Percentiles rank a stretch among this genome's conserved stretches.
Conservation (phyloP, 1,284 basidiomycete species). For the Austroboletus niveus region DNA sequence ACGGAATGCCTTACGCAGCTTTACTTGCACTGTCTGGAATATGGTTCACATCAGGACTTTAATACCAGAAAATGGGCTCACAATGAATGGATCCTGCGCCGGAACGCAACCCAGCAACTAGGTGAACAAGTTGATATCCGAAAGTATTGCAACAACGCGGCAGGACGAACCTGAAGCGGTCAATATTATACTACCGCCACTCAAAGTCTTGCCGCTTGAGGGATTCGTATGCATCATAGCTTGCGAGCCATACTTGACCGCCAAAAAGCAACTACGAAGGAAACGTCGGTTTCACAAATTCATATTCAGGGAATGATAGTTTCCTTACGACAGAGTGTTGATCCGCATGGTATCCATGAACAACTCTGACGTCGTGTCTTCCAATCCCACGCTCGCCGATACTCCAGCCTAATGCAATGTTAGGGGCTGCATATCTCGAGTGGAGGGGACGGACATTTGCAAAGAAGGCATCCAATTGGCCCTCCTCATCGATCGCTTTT, state of each 20-base stretch:
- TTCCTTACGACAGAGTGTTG: conserved; percentile 76
- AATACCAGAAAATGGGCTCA: conserved; percentile 37
- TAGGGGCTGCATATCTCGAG: conserved; percentile 1
- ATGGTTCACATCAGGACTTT: conserved; percentile 10
- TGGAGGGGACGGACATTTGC: conserved; percentile 67
- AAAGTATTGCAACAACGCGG: conserved; percentile 1
- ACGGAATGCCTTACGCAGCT: conserved; percentile 63
- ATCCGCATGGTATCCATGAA: conserved; percentile 80
- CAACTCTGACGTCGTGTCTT: conserved; percentile 58
- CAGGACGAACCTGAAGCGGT: conserved; percentile 75
- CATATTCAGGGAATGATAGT: not conserved
- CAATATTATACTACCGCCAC: conserved; percentile 84
- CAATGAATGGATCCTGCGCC: conserved; percentile 88
- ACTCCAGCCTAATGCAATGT: conserved; percentile 58
- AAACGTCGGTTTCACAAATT: not conserved
- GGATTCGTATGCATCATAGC: conserved; percentile 74
- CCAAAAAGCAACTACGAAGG: conserved; percentile 75
- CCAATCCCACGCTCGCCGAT: conserved; percentile 46
- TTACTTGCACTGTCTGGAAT: conserved; percentile 82
- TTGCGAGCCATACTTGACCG: conserved; percentile 79
- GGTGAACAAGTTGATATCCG: conserved; percentile 4
- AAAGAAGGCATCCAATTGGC: conserved; percentile 89
- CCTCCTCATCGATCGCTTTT: conserved; percentile 75
- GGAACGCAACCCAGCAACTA: conserved; percentile 82
- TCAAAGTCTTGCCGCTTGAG: conserved; percentile 62